These are phyloP conservation scores for Coleophoma crateriformis DNA, from an alignment of 2,329 filamentous ascomycete species.

Conservation along the genomic window DNA sequence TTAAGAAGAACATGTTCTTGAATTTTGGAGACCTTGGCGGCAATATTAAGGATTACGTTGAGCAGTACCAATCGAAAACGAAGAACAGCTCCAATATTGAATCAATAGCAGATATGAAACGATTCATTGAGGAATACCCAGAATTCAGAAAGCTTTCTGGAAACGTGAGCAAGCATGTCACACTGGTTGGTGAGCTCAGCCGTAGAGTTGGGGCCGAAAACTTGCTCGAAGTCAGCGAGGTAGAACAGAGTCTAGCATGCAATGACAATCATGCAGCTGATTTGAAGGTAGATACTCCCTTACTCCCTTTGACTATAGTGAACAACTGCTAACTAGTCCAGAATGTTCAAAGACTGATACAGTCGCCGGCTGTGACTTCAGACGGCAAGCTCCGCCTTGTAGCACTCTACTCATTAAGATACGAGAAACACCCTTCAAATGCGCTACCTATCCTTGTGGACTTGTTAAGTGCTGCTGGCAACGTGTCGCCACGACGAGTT, in stretches of 20 bases:
- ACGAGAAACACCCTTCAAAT: conserved; percentile 81
- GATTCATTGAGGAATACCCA: conserved; percentile 97
- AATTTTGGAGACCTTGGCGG: conserved; percentile 95
- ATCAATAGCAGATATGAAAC: conserved; percentile 97
- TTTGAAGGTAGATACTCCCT: conserved; percentile 62
- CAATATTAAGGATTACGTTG: conserved; percentile 97
- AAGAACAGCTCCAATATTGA: conserved; percentile 95
- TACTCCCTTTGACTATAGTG: not conserved
- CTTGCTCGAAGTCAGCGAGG: conserved; percentile 90
- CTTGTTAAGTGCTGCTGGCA: conserved; percentile 77
- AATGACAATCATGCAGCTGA: conserved; percentile 92
- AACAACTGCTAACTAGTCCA: conserved; percentile 32
- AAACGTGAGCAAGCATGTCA: conserved; percentile 98
- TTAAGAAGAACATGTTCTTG: conserved; percentile 98
- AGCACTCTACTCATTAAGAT: conserved; percentile 90
- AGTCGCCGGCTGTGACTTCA: conserved; percentile 67
- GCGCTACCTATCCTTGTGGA: conserved; percentile 81
- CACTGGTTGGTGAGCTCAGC: conserved; percentile 88
- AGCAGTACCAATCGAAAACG: conserved; percentile 97
- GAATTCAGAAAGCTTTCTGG: conserved; percentile 96
- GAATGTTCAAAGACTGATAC: conserved; percentile 82
- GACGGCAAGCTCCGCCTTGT: conserved; percentile 87
- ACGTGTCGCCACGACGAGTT: conserved; percentile 68
- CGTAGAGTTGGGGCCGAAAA: conserved; percentile 80
- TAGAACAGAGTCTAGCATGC: conserved; percentile 94